Base-by-base conservation (phyloP, 2,329 filamentous ascomycete genomes). In the Aspergillus unguis region DNA sequence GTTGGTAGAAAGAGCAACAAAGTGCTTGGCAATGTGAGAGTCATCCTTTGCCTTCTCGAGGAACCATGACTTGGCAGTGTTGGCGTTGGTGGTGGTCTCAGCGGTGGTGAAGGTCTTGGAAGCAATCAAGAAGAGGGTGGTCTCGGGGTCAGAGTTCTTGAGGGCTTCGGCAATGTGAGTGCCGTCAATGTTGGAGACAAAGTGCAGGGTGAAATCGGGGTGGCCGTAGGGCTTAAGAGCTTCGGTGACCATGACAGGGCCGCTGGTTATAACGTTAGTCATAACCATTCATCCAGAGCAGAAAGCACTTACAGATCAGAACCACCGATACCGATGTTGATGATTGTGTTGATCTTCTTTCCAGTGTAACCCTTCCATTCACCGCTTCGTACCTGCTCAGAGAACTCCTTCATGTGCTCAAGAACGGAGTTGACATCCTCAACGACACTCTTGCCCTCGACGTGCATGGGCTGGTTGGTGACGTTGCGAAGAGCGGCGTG, bases 71-170 rank as follows among this genome's bases (percentile, higher is more conserved):
- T 99, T 99, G 59, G 94, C 94, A 29, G 90, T 91, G 81, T 95
- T 96, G 74, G 94, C 94, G 72, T 99, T 99, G 65, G 92, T 97
- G 55, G 82, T 87, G 44, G 94, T 99, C 83, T 99, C 94, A 54
- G 94, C 94, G 7, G 94, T 99, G 58, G 94, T 99, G 77, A 99
- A 99, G 58, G 94, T 99, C 86, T 99, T 99, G 75, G 92, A 97
- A 52, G 94, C 94, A 64, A 99, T 85, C 64, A 99, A 83, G 86
- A 99, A 97, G 59, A 99, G 87, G n/a, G 94, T 96, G 44, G 92
- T 96, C 80, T 99, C 94, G 44, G 92, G 92, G 73, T 99, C 85
- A 6, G 92, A 95, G 65, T 85, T 77, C 70, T 85, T 86, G 56
- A 97, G 84, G 46, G 94, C 92, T 78, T 99, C 94, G 44, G 91